These are phyloP conservation scores for Actinomucor elegans DNA, from an alignment of 371 early-diverging fungal species.

Conservation along the genomic window DNA sequence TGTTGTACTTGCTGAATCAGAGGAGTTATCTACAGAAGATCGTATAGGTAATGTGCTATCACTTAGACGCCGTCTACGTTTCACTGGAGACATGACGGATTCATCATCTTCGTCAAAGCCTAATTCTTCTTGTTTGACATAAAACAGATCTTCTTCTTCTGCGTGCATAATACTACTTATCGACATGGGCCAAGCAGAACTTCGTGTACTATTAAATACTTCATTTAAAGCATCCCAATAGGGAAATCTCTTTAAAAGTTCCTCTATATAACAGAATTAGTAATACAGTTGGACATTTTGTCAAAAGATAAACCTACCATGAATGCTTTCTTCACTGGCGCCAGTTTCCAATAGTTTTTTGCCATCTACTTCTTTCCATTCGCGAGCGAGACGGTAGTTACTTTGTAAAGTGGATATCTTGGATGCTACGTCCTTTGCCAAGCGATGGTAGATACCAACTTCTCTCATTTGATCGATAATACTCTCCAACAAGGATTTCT, in stretches of 20 bases:
- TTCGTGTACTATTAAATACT: slow-evolving; percentile 30
- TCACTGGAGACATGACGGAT: neutral
- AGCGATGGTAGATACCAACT: slow-evolving; percentile 45
- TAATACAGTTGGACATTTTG: too few species aligned
- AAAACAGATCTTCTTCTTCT: slow-evolving; percentile 20
- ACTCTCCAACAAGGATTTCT: slow-evolving; percentile 41
- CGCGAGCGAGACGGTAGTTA: slow-evolving; percentile 45
- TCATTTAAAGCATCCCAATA: slow-evolving; percentile 48
- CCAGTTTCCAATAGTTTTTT: slow-evolving; percentile 36
- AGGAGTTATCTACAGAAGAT: slow-evolving; percentile 13
- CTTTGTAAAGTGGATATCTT: slow-evolving; percentile 50
- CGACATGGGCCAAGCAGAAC: slow-evolving; percentile 42
- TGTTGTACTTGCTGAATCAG: slow-evolving; percentile 15
- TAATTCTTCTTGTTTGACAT: slow-evolving; percentile 21
- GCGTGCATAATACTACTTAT: slow-evolving; percentile 44
- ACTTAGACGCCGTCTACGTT: slow-evolving; percentile 25
- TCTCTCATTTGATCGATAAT: slow-evolving; percentile 47
- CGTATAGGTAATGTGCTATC: slow-evolving; percentile 21
- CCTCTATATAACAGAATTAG: too few species aligned
- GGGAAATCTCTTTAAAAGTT: slow-evolving; percentile 46
- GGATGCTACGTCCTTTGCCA: slow-evolving; percentile 46
- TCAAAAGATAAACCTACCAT: too few species aligned
- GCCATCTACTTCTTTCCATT: slow-evolving; percentile 47
- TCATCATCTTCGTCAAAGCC: slow-evolving; percentile 23
- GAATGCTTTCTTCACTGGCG: slow-evolving; percentile 36